phyloP scores from a whole-genome alignment of 139 green algal genomes.

The Coelastrella sp. region DNA sequence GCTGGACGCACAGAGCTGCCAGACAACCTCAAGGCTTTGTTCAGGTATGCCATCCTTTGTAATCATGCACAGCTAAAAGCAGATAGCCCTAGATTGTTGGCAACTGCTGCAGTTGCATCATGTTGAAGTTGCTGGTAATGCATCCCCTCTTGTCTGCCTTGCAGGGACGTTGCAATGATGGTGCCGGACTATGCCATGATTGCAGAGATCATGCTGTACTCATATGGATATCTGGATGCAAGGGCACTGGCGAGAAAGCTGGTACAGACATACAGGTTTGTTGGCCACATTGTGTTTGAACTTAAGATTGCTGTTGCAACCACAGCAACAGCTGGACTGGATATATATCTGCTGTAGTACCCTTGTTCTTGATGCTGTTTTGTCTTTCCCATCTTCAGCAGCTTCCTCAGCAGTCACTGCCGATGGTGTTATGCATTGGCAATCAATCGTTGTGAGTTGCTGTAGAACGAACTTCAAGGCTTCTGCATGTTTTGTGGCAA shows the following conservation, averaged over 20 bases:
- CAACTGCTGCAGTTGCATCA: background rate
- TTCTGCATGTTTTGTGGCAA: background rate
- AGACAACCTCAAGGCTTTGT: constrained; percentile 84
- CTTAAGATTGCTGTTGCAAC: background rate
- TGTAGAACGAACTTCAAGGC: background rate
- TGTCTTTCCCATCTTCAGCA: too few relatives aligned
- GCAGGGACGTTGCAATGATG: constrained; percentile 52
- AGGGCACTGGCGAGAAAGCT: constrained; percentile 69
- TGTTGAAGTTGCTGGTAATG: background rate
- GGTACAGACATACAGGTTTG: constrained; percentile 72
- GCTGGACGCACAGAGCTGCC: constrained; percentile 69
- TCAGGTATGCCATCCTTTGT: constrained; percentile 71
- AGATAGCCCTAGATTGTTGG: too few relatives aligned
- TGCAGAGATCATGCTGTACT: constrained; percentile 84
- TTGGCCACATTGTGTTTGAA: background rate
- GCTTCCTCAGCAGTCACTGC: background rate
- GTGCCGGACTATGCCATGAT: constrained; percentile 86
- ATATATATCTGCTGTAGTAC: background rate
- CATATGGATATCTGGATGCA: constrained; percentile 73
- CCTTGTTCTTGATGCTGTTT: too few relatives aligned
- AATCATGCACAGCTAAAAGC: too few relatives aligned
- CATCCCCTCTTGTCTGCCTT: background rate
- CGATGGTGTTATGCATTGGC: background rate
- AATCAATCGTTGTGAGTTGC: too few relatives aligned
- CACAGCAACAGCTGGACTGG: background rate